A percentile compares a stretch with the other conserved stretches of the same genome.
These are phyloP conservation scores for Alternaria ventricosa DNA, from an alignment of 2,329 filamentous ascomycete species.

Conservation along the genomic window DNA sequence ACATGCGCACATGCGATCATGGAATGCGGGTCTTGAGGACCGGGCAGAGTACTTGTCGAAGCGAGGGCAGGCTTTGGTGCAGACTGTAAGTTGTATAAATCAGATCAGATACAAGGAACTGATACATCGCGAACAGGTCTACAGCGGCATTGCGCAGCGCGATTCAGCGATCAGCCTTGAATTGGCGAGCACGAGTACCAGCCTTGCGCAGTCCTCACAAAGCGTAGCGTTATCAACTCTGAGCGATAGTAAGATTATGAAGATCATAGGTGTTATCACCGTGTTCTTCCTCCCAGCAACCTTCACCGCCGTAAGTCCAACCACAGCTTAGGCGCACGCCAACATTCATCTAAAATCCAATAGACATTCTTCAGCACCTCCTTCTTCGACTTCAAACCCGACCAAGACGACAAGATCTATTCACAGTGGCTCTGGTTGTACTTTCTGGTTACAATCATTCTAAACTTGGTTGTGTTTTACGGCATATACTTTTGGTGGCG, in stretches of 20 bases:
- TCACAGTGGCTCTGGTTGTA: constrained; percentile 31
- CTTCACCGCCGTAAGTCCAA: constrained; percentile 25
- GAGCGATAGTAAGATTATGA: constrained; percentile 29
- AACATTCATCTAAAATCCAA: background rate
- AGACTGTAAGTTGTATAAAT: constrained; percentile 15
- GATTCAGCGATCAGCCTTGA: constrained; percentile 18
- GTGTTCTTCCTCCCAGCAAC: constrained; percentile 36
- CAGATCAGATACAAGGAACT: too few species aligned
- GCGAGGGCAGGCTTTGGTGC: constrained; percentile 20
- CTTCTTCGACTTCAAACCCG: constrained; percentile 26
- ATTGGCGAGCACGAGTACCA: constrained; percentile 4
- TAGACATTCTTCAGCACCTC: constrained; percentile 32
- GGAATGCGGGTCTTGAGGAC: constrained; percentile 19
- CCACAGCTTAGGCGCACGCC: too few species aligned
- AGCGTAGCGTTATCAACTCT: constrained; percentile 17
- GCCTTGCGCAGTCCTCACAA: constrained; percentile 23
- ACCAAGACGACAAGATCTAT: constrained; percentile 9
- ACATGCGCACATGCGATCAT: constrained; percentile 11
- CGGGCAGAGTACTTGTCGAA: constrained; percentile 22
- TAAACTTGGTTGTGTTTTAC: constrained; percentile 13
- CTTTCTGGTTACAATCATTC: constrained; percentile 18
- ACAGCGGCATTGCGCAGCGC: constrained; percentile 29
- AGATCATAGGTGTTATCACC: constrained; percentile 30
- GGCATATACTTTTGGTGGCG: constrained; percentile 8
- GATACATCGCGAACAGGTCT: constrained; percentile 4